Evolutionary conservation across 495 filamentous ascomycete genomes (phyloP).

Genomic region (Pyrenula massariospora): DNA sequence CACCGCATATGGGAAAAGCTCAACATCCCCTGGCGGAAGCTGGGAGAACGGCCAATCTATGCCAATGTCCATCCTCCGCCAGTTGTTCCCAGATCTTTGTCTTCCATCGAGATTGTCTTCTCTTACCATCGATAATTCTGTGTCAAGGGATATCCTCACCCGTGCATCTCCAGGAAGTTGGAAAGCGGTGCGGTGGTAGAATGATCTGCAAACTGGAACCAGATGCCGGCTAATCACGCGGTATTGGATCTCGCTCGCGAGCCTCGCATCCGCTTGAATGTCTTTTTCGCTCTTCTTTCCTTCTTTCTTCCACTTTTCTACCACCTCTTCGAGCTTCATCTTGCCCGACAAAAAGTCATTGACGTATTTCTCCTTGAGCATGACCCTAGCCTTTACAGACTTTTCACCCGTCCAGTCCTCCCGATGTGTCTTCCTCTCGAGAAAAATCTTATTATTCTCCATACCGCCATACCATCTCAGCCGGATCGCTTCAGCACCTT

Average conservation of each 20-base stretch:
- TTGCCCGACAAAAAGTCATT: constrained; percentile 78
- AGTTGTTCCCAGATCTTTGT: constrained; percentile 70
- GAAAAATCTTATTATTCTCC: constrained; percentile 87
- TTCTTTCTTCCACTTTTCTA: constrained; percentile 90
- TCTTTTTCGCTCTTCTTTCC: constrained; percentile 84
- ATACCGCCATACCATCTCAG: constrained; percentile 97
- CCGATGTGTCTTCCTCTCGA: constrained; percentile 95
- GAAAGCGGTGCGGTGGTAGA: constrained; percentile 97
- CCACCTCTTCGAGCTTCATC: constrained; percentile 68
- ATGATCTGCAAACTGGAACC: constrained; percentile 77
- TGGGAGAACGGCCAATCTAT: constrained; percentile 93
- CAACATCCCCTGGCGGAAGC: constrained; percentile 69
- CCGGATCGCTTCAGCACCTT: constrained; percentile 93
- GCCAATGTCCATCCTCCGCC: constrained; percentile 95
- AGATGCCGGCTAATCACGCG: constrained; percentile 74
- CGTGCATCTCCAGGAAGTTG: constrained; percentile 93
- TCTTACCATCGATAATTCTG: constrained; percentile 84
- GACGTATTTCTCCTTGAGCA: constrained; percentile 92
- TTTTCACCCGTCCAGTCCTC: constrained; percentile 99
- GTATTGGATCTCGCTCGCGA: constrained; percentile 89
- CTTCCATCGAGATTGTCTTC: constrained; percentile 89
- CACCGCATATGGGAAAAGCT: constrained; percentile 90
- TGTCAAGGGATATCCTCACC: constrained; percentile 94
- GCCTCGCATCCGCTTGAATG: constrained; percentile 78
- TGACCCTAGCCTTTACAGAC: constrained; percentile 93